Base-by-base conservation (phyloP, 805 yeast species). In the Pichia manshurica region DNA sequence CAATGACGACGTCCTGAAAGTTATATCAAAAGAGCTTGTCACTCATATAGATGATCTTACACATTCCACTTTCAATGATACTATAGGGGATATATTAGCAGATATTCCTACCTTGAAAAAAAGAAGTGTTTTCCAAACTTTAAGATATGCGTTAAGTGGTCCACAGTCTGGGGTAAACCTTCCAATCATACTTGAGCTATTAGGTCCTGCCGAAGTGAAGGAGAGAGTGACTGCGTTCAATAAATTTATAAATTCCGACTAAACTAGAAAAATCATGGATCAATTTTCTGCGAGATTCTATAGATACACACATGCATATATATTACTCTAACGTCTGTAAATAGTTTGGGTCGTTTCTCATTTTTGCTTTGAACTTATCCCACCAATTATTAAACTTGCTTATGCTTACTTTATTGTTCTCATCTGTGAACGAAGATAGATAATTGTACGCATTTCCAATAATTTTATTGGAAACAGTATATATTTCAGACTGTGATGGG, bases 321-420 rank as follows among this genome's bases (percentile, higher is more conserved):
- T 7, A 31, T 44, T 37, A 47, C 19, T 50, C 55, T 21, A 54
- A 17, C 25, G 44, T 72, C 51, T 87, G 87, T 43, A 91, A 65
- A 61, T 88, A 90, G 46, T 77, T 79, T 2, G 96, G 97, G 61
- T 91, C 95, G 51, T 84, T 85, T 10, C 78, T 74, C 50, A 93
- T 58, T 59, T 84, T 82, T 6, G 77, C 66, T 63, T 78, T 86
- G 67, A 93, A 91, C 65, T 88, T 90, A 54, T 76, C 82, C 99
- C 99, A 87, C 99, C 99, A 91, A 36, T 77, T 83, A 61, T 91
- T 95, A 58, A 91, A 91, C 38, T 81, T 84, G 59, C 83, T 86
- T 60, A 91, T 86, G 3, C 90, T 84, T 3, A 91, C 96, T 56
- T 81, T 87, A 2, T 96, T 95, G 20, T 77, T 71, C 5, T 69